These are phyloP conservation scores for Gaeumannomyces sp. DNA, from an alignment of 2,329 filamentous ascomycete species.

Conservation along the genomic window DNA sequence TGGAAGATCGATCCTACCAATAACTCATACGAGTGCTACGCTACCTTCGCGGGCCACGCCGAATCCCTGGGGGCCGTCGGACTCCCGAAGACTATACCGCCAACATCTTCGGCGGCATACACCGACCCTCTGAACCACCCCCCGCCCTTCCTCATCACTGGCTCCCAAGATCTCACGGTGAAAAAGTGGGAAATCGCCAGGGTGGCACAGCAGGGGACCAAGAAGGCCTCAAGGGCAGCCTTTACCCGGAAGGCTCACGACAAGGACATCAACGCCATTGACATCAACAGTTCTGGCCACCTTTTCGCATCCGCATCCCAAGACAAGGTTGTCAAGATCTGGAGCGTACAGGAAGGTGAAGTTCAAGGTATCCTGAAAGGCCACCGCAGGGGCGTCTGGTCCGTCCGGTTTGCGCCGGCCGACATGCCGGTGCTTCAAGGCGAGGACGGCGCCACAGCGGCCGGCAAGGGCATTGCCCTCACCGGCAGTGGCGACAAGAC, in stretches of 20 bases:
- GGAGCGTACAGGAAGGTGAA: constrained; percentile 84
- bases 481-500: constrained; percentile 96
- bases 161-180: constrained; percentile 90
- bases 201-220: constrained; percentile 37
- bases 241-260: constrained; percentile 96
- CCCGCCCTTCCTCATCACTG: constrained; percentile 79
- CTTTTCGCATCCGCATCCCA: constrained; percentile 95
- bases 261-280: constrained; percentile 96
- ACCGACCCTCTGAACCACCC: constrained; percentile 71
- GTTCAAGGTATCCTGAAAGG: constrained; percentile 86
- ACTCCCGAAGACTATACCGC: constrained; percentile 64
- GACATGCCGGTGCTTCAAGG: constrained; percentile 68
- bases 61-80: constrained; percentile 90
- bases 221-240: constrained; percentile 56
- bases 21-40: constrained; percentile 51
- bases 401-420: constrained; percentile 79
- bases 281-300: constrained; percentile 66
- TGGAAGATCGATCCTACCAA: constrained; percentile 79
- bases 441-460: constrained; percentile 59
- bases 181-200: constrained; percentile 85
- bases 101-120: constrained; percentile 62
- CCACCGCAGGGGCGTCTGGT: constrained; percentile 94
- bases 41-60: constrained; percentile 76
- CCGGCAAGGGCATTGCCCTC: constrained; percentile 73
- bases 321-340: constrained; percentile 95